phyloP scores from a whole-genome alignment of 1,284 basidiomycete species.

The Phenoliferia sp. region DNA sequence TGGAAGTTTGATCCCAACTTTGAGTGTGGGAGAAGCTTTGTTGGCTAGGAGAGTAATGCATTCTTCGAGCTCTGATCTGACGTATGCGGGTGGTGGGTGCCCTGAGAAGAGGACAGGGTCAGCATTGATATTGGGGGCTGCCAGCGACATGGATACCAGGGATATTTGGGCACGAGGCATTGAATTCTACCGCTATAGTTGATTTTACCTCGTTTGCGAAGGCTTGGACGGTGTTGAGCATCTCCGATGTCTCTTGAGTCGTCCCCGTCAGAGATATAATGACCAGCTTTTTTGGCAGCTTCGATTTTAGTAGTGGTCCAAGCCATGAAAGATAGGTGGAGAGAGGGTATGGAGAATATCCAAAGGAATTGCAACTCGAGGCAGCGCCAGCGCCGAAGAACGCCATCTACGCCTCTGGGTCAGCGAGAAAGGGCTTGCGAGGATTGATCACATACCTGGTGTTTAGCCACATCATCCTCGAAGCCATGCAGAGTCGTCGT shows the following conservation, averaged over 20 bases:
- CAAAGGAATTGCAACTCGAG: slow-evolving; percentile 69
- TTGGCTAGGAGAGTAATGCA: slow-evolving; percentile 52
- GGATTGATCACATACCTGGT: slow-evolving; percentile 43
- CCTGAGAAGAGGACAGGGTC: slow-evolving; percentile 31
- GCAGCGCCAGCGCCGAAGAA: slow-evolving; percentile 41
- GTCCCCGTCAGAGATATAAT: slow-evolving; percentile 67
- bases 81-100: slow-evolving; percentile 61
- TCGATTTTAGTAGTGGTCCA: slow-evolving; percentile 35
- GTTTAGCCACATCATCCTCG: slow-evolving; percentile 52
- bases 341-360: slow-evolving; percentile 70
- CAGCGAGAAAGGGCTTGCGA: background rate
- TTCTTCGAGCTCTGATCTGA: slow-evolving; percentile 41
- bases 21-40: slow-evolving; percentile 52
- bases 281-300: slow-evolving; percentile 54
- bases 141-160: slow-evolving; percentile 13
- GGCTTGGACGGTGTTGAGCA: slow-evolving; percentile 55
- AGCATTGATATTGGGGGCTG: background rate
- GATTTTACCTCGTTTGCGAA: slow-evolving; percentile 52
- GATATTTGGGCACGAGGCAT: slow-evolving; percentile 76
- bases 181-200: slow-evolving; percentile 64
- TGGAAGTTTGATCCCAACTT: slow-evolving; percentile 70
- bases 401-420: slow-evolving; percentile 5
- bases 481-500: slow-evolving; percentile 66
- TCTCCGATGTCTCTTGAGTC: slow-evolving; percentile 50
- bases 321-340: slow-evolving; percentile 60